A percentile compares a stretch with the other conserved stretches of the same genome.
phyloP scores from a whole-genome alignment of 2,329 filamentous ascomycete species.

The Ophiostoma ips region DNA sequence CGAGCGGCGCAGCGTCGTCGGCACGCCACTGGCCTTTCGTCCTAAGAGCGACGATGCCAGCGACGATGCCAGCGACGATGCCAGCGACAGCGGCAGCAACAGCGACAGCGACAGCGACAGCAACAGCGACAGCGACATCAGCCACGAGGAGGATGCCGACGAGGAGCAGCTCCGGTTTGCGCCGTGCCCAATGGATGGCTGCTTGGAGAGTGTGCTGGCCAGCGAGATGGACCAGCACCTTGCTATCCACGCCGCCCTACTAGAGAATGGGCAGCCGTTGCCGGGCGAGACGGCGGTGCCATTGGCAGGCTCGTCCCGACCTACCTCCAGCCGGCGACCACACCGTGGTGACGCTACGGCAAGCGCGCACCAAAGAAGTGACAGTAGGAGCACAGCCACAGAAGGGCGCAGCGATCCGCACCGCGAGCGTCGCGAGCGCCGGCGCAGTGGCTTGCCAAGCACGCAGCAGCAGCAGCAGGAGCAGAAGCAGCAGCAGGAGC shows the following conservation, averaged over 20 bases:
- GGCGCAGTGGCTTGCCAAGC: not conserved
- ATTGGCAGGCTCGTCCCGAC: too few species aligned
- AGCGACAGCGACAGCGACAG: not conserved
- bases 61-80: not conserved
- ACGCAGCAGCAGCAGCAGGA: not conserved
- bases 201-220: conserved; percentile 41
- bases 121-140: conserved; percentile 10
- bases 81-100: not conserved
- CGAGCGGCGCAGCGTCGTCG: not conserved
- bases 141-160: conserved; percentile 16
- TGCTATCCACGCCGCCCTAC: conserved; percentile 41
- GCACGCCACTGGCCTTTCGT: not conserved
- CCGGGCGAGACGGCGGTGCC: too few species aligned
- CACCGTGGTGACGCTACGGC: too few species aligned
- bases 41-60: not conserved
- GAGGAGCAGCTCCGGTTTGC: conserved; percentile 25
- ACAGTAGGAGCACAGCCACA: too few species aligned
- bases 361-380: too few species aligned
- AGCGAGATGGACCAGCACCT: conserved; percentile 44
- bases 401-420: not conserved
- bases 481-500: not conserved
- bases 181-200: conserved; percentile 41
- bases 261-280: not conserved
- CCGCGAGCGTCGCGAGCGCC: conserved; percentile 6
- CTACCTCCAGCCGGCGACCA: too few species aligned